Evolutionary conservation across 2,329 filamentous ascomycete genomes (phyloP), one percentile per base, ranked within the genome.

Genomic region (Sporothrix protearum): DNA sequence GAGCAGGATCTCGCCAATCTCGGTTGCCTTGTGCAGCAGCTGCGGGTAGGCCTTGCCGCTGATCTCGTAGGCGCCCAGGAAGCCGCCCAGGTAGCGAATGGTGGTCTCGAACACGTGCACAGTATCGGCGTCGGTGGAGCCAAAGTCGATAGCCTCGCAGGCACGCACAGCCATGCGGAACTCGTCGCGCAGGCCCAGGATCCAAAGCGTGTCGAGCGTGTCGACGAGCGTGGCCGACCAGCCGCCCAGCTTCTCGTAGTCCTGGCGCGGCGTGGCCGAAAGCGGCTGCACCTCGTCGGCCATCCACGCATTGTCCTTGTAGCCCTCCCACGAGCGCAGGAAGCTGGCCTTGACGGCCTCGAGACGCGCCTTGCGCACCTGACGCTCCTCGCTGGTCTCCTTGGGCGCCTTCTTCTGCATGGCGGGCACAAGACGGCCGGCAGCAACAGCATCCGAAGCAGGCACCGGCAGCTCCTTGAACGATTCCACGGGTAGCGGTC

Each of bases 41-140:
- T 82, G 81, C 33, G 84, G 80, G 73, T 83, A 82, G 72, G 84
- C 81, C 70, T 83, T 83, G 45, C 82, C 83, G 75, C 88, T 91
- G 28, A 92, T 78, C 76, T 92, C 90, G 77, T 91, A 91, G 0
- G 90, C 90, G n/a, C 87, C 86, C 71, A 92, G 76, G 70, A 92
- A 84, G 0, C 90, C 90, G 16, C 90, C 90, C 0, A 92, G 83
- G 76, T 92, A 92, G 55, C 90, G 86, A 72, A 92, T 92, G 12
- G 86, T 91, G 0, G 89, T 91, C 79, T 92, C 90, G 73, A 92
- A 92, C 0, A 91, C 81, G 73, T 90, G 91, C 74, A 92, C 86
- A 42, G 85, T 81, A 6, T 80, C 78, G 55, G 80, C 76, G 6
- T 79, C 79, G 0, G 87, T 86, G 1, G 80, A 83, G 1, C 86